Percentiles rank a stretch among this genome's conserved stretches.
Evolutionary conservation across 768 basidiomycete species (phyloP).

Genomic region (Melanogaster broomeanus): DNA sequence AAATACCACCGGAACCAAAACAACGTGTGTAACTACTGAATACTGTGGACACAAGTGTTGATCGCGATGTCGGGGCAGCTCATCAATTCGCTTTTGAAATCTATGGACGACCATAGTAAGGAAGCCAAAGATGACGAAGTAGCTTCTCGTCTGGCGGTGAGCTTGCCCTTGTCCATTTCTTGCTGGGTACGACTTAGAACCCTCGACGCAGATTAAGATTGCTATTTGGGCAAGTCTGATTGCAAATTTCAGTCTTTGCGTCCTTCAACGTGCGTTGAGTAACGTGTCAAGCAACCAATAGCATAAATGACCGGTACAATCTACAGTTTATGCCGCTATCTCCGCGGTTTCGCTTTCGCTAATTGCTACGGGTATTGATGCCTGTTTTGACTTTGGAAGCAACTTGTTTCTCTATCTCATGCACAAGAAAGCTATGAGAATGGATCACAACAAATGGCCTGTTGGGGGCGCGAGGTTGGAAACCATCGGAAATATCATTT

Average conservation of each 20-base stretch:
- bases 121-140: conserved; percentile 77
- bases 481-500: conserved; percentile 87
- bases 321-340: conserved; percentile 86
- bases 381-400: conserved; percentile 81
- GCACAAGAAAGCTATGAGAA: conserved; percentile 65
- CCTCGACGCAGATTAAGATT: conserved; percentile 67
- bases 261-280: conserved; percentile 58
- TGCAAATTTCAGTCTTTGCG: conserved; percentile 71
- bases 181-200: neutral
- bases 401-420: conserved; percentile 81
- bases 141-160: conserved; percentile 63
- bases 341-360: conserved; percentile 83
- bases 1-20: conserved; percentile 74
- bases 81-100: conserved; percentile 84
- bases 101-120: conserved; percentile 85
- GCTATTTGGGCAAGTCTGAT: conserved; percentile 85
- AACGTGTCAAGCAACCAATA: conserved; percentile 16
- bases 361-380: conserved; percentile 88
- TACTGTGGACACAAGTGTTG: neutral
- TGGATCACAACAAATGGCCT: conserved; percentile 90
- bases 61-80: conserved; percentile 49
- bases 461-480: conserved; percentile 89
- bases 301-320: neutral
- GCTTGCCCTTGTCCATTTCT: conserved; percentile 18
- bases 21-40: conserved; percentile 44